Evolutionary conservation across 192 early-diverging fungal species (phyloP).

Genomic region (Linnemannia hyalina): DNA sequence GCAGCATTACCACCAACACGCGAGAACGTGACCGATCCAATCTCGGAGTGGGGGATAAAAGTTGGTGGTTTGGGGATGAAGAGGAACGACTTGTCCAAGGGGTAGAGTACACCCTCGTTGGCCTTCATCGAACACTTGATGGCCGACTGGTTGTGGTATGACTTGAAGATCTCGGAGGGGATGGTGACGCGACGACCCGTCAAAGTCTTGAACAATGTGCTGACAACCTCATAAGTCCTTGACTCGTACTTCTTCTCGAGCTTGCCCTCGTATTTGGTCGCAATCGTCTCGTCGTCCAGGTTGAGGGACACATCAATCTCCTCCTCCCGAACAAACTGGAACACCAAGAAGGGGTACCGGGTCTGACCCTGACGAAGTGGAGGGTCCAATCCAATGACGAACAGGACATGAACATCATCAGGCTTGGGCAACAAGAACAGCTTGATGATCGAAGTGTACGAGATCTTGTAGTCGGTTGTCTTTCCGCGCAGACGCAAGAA

Average conservation of each 20-base stretch:
- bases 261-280: conserved; percentile 78
- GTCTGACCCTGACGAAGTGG: conserved; percentile 98
- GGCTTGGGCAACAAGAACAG: conserved; percentile 94
- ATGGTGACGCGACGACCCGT: conserved; percentile 82
- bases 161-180: conserved; percentile 69
- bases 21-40: conserved; percentile 89
- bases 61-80: conserved; percentile 96
- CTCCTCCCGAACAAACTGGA: conserved; percentile 96
- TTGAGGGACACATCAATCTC: conserved; percentile 88
- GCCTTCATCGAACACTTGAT: conserved; percentile 98
- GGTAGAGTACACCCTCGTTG: conserved; percentile 95
- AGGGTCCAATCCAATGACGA: conserved; percentile 96
- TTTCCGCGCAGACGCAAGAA: conserved; percentile 97
- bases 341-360: conserved; percentile 92
- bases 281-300: conserved; percentile 81
- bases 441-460: conserved; percentile 85
- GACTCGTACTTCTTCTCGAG: conserved; percentile 90
- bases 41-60: conserved; percentile 88
- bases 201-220: conserved; percentile 87
- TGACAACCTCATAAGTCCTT: conserved; percentile 87
- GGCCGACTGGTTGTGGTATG: conserved; percentile 81
- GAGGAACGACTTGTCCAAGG: conserved; percentile 93
- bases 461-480: conserved; percentile 98
- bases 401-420: conserved; percentile 92
- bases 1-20: conserved; percentile 71